Conservation (phyloP, 164 flowering plant genomes). For the Dillenia turbinata region DNA sequence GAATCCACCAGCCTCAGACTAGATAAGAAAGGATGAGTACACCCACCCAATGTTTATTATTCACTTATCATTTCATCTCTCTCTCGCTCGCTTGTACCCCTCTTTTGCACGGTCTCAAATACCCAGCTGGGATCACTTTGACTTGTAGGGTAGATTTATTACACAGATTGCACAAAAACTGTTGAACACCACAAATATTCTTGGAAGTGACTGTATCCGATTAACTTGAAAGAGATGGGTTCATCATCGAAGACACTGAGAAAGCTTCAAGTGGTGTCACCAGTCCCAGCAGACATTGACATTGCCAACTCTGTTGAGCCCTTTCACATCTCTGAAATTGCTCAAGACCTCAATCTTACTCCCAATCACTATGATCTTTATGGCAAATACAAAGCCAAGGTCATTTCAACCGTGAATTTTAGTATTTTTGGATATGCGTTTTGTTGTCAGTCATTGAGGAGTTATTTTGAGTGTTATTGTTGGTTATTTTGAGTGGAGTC, state of each 20-base stretch:
- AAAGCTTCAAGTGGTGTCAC: conserved; percentile 73
- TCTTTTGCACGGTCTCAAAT: too few species aligned
- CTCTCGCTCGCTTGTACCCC: too few species aligned
- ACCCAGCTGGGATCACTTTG: too few species aligned
- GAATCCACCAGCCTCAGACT: too few species aligned
- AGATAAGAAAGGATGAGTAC: too few species aligned
- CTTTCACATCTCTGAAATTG: conserved; percentile 83
- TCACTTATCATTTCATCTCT: too few species aligned
- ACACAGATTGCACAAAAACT: too few species aligned
- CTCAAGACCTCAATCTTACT: conserved; percentile 63
- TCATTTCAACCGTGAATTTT: conserved; percentile 11
- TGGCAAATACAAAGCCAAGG: conserved; percentile 99
- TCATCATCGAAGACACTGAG: conserved; percentile 49
- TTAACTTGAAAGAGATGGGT: conserved; percentile 22
- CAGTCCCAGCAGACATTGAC: conserved; percentile 96
- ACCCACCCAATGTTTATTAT: too few species aligned
- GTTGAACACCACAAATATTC: too few species aligned
- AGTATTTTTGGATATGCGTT: background rate
- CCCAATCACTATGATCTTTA: conserved; percentile 84
- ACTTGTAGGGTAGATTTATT: too few species aligned
- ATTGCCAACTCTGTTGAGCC: conserved; percentile 89
- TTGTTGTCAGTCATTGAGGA: background rate
- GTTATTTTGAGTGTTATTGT: background rate
- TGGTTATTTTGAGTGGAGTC: background rate
- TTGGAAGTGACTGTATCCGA: background rate